Evolutionary conservation across 768 basidiomycete genomes (phyloP).

Genomic region (Kwoniella mangroviensis): DNA sequence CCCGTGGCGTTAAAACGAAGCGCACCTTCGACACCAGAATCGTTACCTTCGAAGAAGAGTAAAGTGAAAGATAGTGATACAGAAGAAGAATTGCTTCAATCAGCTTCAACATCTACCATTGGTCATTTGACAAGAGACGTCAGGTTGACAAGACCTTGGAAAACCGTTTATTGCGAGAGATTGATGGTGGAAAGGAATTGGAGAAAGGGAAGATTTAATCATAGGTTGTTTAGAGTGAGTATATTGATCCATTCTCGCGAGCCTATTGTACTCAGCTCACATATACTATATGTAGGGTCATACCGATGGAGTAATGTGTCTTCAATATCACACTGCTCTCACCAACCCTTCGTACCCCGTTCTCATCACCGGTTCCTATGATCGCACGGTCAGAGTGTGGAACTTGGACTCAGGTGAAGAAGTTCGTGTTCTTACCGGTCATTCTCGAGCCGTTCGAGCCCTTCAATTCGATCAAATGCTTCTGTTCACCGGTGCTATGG

Average conservation of each 20-base stretch:
- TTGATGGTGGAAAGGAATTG: slow-evolving; percentile 95
- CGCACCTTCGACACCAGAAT: slow-evolving; percentile 11
- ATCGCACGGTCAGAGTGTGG: slow-evolving; percentile 92
- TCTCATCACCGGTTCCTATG: slow-evolving; percentile 96
- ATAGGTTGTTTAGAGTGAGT: slow-evolving; percentile 71
- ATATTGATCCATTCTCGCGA: background rate
- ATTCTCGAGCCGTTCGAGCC: slow-evolving; percentile 86
- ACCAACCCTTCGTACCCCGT: slow-evolving; percentile 77
- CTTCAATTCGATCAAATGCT: slow-evolving; percentile 95
- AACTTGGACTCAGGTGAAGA: slow-evolving; percentile 89
- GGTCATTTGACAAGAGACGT: slow-evolving; percentile 38
- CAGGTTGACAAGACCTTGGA: slow-evolving; percentile 83
- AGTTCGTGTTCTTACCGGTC: slow-evolving; percentile 81
- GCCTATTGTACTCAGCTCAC: background rate
- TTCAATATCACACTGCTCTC: slow-evolving; percentile 75
- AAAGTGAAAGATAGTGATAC: slow-evolving; percentile 44
- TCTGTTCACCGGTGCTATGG: slow-evolving; percentile 95
- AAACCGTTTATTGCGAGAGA: slow-evolving; percentile 97
- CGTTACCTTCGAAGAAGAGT: slow-evolving; percentile 26
- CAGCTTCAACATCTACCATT: background rate
- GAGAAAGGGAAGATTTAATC: slow-evolving; percentile 86
- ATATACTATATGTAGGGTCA: slow-evolving; percentile 65
- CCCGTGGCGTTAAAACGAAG: slow-evolving; percentile 19
- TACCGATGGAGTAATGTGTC: slow-evolving; percentile 94
- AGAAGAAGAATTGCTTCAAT: slow-evolving; percentile 26